phyloP scores from a whole-genome alignment of 108 stramenopile species.

The Cylindrotheca closterium region DNA sequence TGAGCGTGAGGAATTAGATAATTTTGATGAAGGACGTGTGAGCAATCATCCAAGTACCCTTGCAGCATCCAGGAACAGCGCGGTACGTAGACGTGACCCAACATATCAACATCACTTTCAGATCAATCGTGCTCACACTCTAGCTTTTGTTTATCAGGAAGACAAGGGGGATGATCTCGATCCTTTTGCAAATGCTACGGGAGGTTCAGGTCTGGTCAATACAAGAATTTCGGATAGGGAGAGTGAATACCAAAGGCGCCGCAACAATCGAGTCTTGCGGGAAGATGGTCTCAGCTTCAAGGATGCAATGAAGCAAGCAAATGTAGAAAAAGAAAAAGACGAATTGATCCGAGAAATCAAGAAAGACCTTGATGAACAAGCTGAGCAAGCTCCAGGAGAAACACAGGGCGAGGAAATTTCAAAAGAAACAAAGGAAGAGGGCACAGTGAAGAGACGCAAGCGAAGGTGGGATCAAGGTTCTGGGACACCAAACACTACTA shows the following conservation, averaged over 20 bases:
- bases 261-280: conserved; percentile 69
- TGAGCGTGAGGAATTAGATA: conserved; percentile 33
- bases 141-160: conserved; percentile 14
- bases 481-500: conserved; percentile 3
- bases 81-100: conserved; percentile 10
- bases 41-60: conserved; percentile 51
- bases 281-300: conserved; percentile 82
- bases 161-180: conserved; percentile 55
- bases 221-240: conserved; percentile 86
- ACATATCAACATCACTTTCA: background rate
- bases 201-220: conserved; percentile 78
- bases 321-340: conserved; percentile 66
- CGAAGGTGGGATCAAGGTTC: conserved; percentile 78
- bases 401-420: background rate
- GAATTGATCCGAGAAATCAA: conserved; percentile 63
- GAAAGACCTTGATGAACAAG: conserved; percentile 51
- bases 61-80: conserved; percentile 13
- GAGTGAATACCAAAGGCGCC: conserved; percentile 84
- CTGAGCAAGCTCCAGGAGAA: conserved; percentile 25
- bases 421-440: conserved; percentile 1
- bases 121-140: background rate
- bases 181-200: conserved; percentile 61
- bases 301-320: conserved; percentile 85
- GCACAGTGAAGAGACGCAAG: conserved; percentile 39
- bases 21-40: conserved; percentile 46